Evolutionary conservation across 1,284 basidiomycete genomes (phyloP), one percentile per base, ranked within the genome.

Genomic region (Pseudomicrostroma phylloplanum): DNA sequence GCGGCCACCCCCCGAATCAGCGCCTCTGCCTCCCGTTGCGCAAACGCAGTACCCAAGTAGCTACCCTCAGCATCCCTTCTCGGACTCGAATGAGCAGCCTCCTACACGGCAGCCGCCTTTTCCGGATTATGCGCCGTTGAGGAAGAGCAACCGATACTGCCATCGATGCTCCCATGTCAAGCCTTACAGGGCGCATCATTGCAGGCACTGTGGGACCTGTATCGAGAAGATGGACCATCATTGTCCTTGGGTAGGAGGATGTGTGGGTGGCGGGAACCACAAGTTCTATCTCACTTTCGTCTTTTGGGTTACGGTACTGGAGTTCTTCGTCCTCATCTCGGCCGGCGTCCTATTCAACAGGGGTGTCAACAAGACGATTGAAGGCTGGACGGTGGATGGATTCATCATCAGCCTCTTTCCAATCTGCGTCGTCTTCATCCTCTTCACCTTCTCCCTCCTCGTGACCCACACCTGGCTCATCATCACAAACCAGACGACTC

Each of bases 221-320:
- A 83, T 89, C 0, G 76, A 89, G 56, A 85, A 85, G 72, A 89
- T 86, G 74, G 88, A 90, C 72, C 88, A 90, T 79, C 88, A 90
- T 72, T 79, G 78, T 60, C 79, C 79, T 17, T 81, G 89, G 89
- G 86, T 91, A 57, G 89, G 88, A 30, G 88, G 89, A 68, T 91
- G 89, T 71, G 88, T 91, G 8, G 89, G 89, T 11, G 89, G 88
- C 2, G 83, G 84, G 55, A 91, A 91, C 76, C 86, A 90, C 69
- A 89, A 88, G 25, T 54, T 54, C 51, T 54, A 23, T 25, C 26
- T 21, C 21, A 19, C 87, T 73, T 91, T 91, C 72, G 80, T 86
- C 19, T 78, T 85, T 70, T 87, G 87, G 80, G 82, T 83, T 0
- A 73, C 82, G 1, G 41, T 86, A 8, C 86, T 86, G 72, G 84